Conservation (phyloP, 2,329 filamentous ascomycete genomes). For the Cladobotryum protrusum region DNA sequence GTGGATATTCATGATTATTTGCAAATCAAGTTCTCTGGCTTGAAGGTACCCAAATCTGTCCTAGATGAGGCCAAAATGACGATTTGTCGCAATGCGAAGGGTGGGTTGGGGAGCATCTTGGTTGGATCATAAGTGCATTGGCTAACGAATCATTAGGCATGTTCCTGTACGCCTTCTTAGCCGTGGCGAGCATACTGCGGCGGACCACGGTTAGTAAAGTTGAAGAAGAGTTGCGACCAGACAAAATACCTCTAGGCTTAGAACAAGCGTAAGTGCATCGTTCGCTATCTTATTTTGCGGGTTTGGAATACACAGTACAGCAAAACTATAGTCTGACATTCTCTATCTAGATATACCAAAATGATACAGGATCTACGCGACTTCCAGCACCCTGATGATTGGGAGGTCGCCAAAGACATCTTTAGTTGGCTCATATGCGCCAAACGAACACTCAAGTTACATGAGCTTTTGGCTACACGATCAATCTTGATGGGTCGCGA, state of each 20-base stretch:
- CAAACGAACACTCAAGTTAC: conserved; percentile 32
- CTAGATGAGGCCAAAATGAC: too few relatives aligned
- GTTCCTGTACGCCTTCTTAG: background rate
- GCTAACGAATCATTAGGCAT: too few relatives aligned
- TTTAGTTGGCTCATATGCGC: conserved; percentile 36
- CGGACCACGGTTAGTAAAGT: too few relatives aligned
- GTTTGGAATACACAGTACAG: too few relatives aligned
- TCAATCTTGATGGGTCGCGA: conserved; percentile 7
- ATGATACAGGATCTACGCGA: background rate
- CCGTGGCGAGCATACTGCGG: background rate
- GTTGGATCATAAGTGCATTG: too few relatives aligned
- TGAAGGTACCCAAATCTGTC: background rate
- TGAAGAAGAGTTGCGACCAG: background rate
- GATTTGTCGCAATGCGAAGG: background rate
- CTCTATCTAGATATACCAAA: background rate
- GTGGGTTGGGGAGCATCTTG: background rate
- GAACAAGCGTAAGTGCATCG: background rate
- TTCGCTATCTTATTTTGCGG: too few relatives aligned
- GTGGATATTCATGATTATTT: background rate
- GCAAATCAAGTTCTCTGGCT: background rate
- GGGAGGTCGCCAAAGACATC: conserved; percentile 23
- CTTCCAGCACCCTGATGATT: conserved; percentile 1
- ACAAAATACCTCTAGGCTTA: background rate
- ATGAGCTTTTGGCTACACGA: conserved; percentile 34
- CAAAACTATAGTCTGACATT: too few relatives aligned